Conservation (phyloP, 257 asterid species). For the Schizonepeta tenuifolia region DNA sequence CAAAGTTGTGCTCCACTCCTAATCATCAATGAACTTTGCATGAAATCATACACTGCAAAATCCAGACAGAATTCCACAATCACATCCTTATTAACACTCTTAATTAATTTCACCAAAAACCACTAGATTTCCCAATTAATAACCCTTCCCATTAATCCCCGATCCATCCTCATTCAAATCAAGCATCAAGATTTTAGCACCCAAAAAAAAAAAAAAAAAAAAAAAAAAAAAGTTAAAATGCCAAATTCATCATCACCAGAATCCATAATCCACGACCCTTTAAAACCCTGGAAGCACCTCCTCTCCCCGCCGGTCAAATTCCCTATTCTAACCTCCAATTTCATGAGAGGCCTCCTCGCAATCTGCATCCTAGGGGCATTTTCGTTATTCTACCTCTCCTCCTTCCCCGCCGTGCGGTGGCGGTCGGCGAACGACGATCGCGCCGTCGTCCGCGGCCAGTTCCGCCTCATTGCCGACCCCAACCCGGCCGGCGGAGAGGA, state of each 20-base stretch:
- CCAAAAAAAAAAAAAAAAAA: neutral
- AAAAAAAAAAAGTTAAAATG: neutral
- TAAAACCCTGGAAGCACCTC: constrained; percentile 46
- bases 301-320: constrained; percentile 15
- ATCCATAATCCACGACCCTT: constrained; percentile 26
- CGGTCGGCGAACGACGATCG: neutral
- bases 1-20: constrained; percentile 36
- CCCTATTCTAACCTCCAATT: constrained; percentile 30
- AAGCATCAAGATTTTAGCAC: neutral
- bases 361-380: constrained; percentile 43
- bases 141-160: neutral
- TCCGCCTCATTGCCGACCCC: neutral
- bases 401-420: constrained; percentile 40
- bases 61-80: neutral
- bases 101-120: constrained; percentile 1
- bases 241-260: constrained; percentile 22
- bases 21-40: constrained; percentile 13
- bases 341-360: constrained; percentile 50
- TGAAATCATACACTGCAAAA: constrained; percentile 13
- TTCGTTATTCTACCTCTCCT: constrained; percentile 47
- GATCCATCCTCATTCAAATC: neutral
- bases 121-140: constrained; percentile 8
- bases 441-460: constrained; percentile 1
- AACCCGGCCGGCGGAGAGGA: neutral
- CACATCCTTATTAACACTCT: neutral